Conservation (phyloP, 2,329 filamentous ascomycete genomes). For the Curvularia eragrostidis region DNA sequence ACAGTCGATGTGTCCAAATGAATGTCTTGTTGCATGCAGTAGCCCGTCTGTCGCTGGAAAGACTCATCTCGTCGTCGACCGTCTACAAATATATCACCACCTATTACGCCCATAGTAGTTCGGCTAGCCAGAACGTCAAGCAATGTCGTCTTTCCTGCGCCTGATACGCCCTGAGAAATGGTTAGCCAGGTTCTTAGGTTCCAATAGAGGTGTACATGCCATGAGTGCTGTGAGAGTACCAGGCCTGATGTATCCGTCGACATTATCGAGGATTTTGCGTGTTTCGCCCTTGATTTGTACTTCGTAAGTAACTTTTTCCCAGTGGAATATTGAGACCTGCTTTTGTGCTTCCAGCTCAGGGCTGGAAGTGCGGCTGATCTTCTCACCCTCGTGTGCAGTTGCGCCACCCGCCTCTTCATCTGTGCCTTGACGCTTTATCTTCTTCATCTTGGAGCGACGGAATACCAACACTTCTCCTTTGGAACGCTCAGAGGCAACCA, state of each 20-base stretch:
- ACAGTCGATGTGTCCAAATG: constrained; percentile 66
- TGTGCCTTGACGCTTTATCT: constrained; percentile 31
- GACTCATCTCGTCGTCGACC: constrained; percentile 64
- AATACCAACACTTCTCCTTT: constrained; percentile 74
- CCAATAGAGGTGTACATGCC: constrained; percentile 71
- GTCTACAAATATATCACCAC: constrained; percentile 77
- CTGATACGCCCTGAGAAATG: constrained; percentile 72
- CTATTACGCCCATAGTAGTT: constrained; percentile 76
- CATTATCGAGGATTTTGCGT: constrained; percentile 59
- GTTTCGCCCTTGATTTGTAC: constrained; percentile 49
- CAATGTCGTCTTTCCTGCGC: constrained; percentile 87
- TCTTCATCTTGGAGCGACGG: constrained; percentile 47
- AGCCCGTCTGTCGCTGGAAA: constrained; percentile 79
- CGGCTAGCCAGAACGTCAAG: constrained; percentile 82
- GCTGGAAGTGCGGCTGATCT: constrained; percentile 35
- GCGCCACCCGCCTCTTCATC: constrained; percentile 50
- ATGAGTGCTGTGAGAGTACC: constrained; percentile 54
- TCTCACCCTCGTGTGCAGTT: constrained; percentile 37
- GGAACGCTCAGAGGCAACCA: constrained; percentile 67
- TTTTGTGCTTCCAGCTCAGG: constrained; percentile 39
- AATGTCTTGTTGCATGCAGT: constrained; percentile 63
- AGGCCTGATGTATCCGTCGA: constrained; percentile 62
- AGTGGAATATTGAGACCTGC: constrained; percentile 50
- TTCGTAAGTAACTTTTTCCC: constrained; percentile 37
- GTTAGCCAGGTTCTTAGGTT: constrained; percentile 85